Evolutionary conservation across 2,329 filamentous ascomycete genomes (phyloP), one percentile per base, ranked within the genome.

Genomic region (Ilyonectria destructans): DNA sequence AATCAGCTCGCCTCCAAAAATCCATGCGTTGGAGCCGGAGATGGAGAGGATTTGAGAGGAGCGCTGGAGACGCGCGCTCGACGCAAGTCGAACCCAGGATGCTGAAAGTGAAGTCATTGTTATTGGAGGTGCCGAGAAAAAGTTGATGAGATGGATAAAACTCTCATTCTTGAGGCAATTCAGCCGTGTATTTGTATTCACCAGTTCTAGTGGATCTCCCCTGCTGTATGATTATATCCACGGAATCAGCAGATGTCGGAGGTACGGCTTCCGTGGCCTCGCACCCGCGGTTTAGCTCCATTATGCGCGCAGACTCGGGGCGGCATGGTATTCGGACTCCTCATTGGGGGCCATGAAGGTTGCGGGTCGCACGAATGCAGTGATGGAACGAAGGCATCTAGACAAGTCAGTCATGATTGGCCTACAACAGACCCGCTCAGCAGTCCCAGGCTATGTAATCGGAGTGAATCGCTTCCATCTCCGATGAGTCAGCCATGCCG

Each of bases 1-100:
- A 10, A 82, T 73, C 5, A 89, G 76, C 67, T 89, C 87, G 54
- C 87, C 86, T 23, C 87, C 86, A 61, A 87, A 88, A 62, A 88
- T 80, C 69, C 79, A 85, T 6, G 81, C 79, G 7, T 75, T 77
- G 2, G 77, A 72, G 5, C 79, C 78, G 9, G 84, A 71, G 13
- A 85, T 80, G 0, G 84, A 82, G 4, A 87, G 62, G 2, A 79
- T 78, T 33, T 88, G 86, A 2, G 87, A 88, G 0, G 87, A 88
- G 21, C 87, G 84, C 64, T 82, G 80, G 13, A 88, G 82, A 6
- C 80, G 75, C 8, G 69, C 59, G 26, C 65, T 75, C 6, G 73
- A 67, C 17, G 72, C 68, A 8, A 82, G 21, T 1, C 62, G 67
- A 4, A 69, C 71, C 79, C 80, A 81, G 9, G 61, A 55, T 56